phyloP scores from a whole-genome alignment of 2,329 filamentous ascomycete genomes.

The Colletotrichum aenigma region DNA sequence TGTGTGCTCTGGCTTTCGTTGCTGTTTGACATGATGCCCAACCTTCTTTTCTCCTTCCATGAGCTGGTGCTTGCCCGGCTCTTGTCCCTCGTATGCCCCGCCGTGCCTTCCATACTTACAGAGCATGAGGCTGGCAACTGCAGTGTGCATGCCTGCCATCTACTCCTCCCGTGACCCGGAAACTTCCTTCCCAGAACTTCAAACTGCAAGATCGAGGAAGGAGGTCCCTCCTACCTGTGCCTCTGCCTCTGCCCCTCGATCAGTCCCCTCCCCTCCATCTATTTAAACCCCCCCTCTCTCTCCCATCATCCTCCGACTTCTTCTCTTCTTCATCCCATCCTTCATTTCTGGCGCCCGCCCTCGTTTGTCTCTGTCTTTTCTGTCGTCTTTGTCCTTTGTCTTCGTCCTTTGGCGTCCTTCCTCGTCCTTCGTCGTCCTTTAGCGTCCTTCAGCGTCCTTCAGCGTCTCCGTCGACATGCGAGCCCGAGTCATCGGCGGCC shows the following conservation, averaged over 20 bases:
- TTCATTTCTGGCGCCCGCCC: neutral
- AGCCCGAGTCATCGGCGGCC: slow-evolving; percentile 34
- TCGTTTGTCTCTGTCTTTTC: slow-evolving; percentile 11
- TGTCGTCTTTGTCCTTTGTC: slow-evolving; percentile 5
- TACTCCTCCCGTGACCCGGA: neutral
- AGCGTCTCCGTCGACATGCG: slow-evolving; percentile 39
- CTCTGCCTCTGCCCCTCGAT: neutral
- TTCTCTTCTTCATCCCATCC: neutral
- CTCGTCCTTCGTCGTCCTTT: slow-evolving; percentile 2
- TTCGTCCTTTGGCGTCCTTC: neutral
- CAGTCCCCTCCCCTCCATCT: neutral
- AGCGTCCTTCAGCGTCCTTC: slow-evolving; percentile 4
- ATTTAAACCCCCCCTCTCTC: neutral
- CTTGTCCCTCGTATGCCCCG: neutral
- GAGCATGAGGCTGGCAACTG: neutral
- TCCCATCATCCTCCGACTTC: neutral
- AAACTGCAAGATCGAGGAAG: neutral
- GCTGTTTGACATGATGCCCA: neutral
- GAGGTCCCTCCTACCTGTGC: neutral
- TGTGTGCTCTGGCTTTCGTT: neutral
- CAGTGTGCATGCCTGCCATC: too few species aligned
- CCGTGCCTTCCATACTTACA: neutral
- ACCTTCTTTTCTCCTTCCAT: neutral
- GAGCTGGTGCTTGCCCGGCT: neutral
- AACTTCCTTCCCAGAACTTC: neutral